A percentile compares a stretch with the other conserved stretches of the same genome.
Conservation (phyloP, 2,329 filamentous ascomycete species). For the Xylaria digitata region DNA sequence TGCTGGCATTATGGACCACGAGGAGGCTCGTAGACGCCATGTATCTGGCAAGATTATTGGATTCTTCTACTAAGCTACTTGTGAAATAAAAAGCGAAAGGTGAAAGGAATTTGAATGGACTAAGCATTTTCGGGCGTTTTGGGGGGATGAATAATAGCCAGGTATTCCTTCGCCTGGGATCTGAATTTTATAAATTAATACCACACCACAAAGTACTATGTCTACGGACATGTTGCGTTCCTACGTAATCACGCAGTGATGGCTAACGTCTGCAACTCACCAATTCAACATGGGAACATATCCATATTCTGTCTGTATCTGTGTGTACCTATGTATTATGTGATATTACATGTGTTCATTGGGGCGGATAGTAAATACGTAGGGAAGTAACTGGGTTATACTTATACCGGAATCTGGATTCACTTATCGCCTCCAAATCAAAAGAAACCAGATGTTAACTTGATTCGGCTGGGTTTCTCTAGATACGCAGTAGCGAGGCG, state of each 20-base stretch:
- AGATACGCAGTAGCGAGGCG: not conserved
- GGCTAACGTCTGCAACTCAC: too few relatives aligned
- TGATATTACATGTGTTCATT: too few relatives aligned
- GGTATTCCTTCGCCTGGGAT: slow-evolving; percentile 38
- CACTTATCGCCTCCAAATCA: slow-evolving; percentile 6
- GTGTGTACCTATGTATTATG: too few relatives aligned
- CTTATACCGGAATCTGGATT: not conserved
- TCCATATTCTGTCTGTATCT: not conserved
- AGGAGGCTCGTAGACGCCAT: slow-evolving; percentile 99
- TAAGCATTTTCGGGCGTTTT: slow-evolving; percentile 50
- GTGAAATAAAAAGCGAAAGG: slow-evolving; percentile 22
- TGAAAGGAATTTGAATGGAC: slow-evolving; percentile 27
- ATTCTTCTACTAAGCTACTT: slow-evolving; percentile 88
- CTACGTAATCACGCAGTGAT: not conserved
- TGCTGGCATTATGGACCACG: slow-evolving; percentile 99
- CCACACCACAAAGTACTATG: slow-evolving; percentile 43
- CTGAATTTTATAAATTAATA: slow-evolving; percentile 47
- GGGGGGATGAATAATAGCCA: slow-evolving; percentile 45
- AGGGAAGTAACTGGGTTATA: not conserved
- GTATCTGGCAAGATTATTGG: slow-evolving; percentile 99
- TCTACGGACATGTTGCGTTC: slow-evolving; percentile 44
- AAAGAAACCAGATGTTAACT: slow-evolving; percentile 17
- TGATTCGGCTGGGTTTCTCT: not conserved
- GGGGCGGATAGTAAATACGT: too few relatives aligned
- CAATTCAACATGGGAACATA: not conserved